Percentiles rank a stretch among this genome's conserved stretches.
phyloP scores from a whole-genome alignment of 225 moss, liverwort and hornwort genomes.

The Bryum argenteum region DNA sequence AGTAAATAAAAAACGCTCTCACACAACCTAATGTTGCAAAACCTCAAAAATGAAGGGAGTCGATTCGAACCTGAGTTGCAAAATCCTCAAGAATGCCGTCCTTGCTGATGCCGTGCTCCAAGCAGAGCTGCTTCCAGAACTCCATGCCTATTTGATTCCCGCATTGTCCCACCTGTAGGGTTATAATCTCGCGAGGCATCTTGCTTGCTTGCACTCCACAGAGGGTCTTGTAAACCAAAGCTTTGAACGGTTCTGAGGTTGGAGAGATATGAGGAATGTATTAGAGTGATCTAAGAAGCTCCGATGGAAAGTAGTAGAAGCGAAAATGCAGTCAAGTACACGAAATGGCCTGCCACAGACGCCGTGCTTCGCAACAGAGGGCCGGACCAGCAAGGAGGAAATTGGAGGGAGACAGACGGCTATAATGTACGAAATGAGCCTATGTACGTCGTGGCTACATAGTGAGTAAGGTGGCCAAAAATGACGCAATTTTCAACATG shows the following conservation, averaged over 20 bases:
- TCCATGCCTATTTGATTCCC: conserved; percentile 99
- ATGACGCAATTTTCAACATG: no score
- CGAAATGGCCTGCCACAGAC: neutral
- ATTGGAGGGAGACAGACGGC: neutral
- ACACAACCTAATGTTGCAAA: neutral
- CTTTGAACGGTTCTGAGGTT: neutral
- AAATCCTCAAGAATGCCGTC: conserved; percentile 98
- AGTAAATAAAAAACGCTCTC: neutral
- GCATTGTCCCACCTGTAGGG: conserved; percentile 99
- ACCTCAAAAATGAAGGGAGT: neutral
- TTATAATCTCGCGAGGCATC: conserved; percentile 98
- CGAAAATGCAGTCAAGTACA: conserved; percentile 1
- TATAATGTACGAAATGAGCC: neutral
- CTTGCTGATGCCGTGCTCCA: conserved; percentile 99
- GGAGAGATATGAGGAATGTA: neutral
- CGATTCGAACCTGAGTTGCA: conserved; percentile 74
- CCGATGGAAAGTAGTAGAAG: neutral
- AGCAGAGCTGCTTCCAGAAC: conserved; percentile 99
- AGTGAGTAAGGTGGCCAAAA: no score
- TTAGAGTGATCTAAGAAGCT: neutral
- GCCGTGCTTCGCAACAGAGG: neutral
- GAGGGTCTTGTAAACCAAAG: neutral
- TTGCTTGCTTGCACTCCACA: neutral
- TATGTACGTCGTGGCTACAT: neutral
- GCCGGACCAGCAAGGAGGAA: neutral